Percentiles rank a stretch among this genome's conserved stretches.
Evolutionary conservation across 192 early-diverging fungal species (phyloP).

Genomic region (Backusella parvicylindrica): DNA sequence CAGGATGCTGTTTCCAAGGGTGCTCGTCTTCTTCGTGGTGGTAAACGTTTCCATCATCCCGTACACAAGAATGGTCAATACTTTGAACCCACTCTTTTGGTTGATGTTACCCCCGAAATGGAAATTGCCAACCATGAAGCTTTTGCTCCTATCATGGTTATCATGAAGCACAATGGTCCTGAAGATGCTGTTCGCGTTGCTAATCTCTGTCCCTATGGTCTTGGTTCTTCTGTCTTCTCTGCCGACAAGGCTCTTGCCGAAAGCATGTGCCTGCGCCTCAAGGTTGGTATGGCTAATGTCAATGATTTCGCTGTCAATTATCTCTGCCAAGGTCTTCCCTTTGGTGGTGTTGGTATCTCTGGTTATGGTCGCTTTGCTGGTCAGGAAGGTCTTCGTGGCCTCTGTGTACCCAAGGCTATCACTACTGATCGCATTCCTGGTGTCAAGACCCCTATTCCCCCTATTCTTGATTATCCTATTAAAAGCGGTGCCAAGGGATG

Average conservation of each 20-base stretch:
- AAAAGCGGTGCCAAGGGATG: constrained; percentile 51
- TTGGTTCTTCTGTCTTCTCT: constrained; percentile 80
- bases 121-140: constrained; percentile 69
- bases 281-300: constrained; percentile 78
- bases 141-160: constrained; percentile 80
- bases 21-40: constrained; percentile 69
- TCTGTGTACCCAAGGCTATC: constrained; percentile 66
- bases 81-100: constrained; percentile 78
- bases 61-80: constrained; percentile 72
- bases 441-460: constrained; percentile 73
- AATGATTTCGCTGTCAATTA: constrained; percentile 89
- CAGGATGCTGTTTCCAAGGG: constrained; percentile 76
- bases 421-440: constrained; percentile 71
- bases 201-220: constrained; percentile 70
- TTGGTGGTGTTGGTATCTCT: constrained; percentile 77
- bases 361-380: constrained; percentile 75
- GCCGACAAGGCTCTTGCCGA: constrained; percentile 57
- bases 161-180: constrained; percentile 68
- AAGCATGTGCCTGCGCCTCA: constrained; percentile 57
- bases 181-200: constrained; percentile 65
- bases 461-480: constrained; percentile 74
- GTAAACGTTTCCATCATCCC: constrained; percentile 65
- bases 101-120: constrained; percentile 75
- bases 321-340: constrained; percentile 77
- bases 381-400: constrained; percentile 66